Evolutionary conservation across 2,329 filamentous ascomycete genomes (phyloP).

Genomic region (Cladophialophora exuberans): DNA sequence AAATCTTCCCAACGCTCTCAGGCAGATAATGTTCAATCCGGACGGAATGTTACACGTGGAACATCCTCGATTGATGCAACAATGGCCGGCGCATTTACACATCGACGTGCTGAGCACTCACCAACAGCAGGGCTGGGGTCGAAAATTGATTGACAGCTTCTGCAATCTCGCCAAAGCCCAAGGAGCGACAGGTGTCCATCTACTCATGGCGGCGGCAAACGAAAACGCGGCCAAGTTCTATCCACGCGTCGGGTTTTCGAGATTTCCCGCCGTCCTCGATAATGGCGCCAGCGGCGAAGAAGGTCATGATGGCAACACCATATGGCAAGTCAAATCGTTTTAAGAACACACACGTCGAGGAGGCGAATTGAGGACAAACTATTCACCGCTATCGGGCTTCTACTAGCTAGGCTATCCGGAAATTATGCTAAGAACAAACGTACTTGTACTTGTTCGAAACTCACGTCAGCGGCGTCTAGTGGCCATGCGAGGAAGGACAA

Average conservation of each 20-base stretch:
- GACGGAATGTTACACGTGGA: conserved; percentile 24
- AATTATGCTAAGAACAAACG: too few relatives aligned
- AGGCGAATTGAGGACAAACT: too few relatives aligned
- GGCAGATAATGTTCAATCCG: conserved; percentile 27
- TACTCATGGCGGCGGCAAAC: conserved; percentile 30
- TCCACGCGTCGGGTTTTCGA: conserved; percentile 26
- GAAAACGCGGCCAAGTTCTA: conserved; percentile 30
- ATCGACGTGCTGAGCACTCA: conserved; percentile 28
- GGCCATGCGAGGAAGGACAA: too few relatives aligned
- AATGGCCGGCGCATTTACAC: conserved; percentile 32
- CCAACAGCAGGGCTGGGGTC: conserved; percentile 28
- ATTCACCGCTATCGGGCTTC: too few relatives aligned
- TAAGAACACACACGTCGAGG: too few relatives aligned
- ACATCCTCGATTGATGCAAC: conserved; percentile 23
- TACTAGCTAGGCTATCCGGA: too few relatives aligned
- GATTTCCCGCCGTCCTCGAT: conserved; percentile 28
- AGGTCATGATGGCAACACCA: conserved; percentile 24
- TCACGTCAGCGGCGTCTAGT: too few relatives aligned
- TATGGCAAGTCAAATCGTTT: conserved; percentile 28
- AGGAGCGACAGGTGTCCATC: conserved; percentile 24
- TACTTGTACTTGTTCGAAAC: too few relatives aligned
- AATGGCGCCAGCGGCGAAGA: conserved; percentile 25
- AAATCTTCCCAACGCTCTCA: conserved; percentile 26
- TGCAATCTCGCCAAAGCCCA: conserved; percentile 10
- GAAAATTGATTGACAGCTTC: conserved; percentile 25